A percentile compares a stretch with the other conserved stretches of the same genome.
These are phyloP conservation scores for Rugonectria rugulosa DNA, from an alignment of 2,329 filamentous ascomycete species.

Conservation along the genomic window DNA sequence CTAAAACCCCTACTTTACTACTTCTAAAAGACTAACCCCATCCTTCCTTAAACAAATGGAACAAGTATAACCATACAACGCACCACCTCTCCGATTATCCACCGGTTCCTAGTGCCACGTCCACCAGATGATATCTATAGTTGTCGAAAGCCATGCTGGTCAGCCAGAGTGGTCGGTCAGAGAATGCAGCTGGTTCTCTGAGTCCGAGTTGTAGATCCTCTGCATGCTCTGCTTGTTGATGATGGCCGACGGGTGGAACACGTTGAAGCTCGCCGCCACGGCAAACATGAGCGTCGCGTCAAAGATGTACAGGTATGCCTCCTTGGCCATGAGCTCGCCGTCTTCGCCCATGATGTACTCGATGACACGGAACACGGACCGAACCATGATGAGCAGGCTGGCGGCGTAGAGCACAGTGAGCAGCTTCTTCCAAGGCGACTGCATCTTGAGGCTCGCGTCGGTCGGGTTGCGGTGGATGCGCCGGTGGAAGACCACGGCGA, in stretches of 20 bases:
- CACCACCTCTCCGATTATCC: too few relatives aligned
- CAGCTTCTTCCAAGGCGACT: constrained; percentile 38
- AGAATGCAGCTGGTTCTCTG: not conserved
- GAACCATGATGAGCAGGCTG: constrained; percentile 44
- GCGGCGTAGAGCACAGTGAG: constrained; percentile 24
- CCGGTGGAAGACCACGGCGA: constrained; percentile 52
- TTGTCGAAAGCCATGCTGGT: not conserved
- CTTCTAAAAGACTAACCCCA: too few relatives aligned
- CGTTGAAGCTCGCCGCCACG: constrained; percentile 21
- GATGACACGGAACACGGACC: constrained; percentile 47
- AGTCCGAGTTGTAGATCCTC: not conserved
- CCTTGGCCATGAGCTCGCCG: constrained; percentile 39
- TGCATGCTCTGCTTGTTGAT: not conserved
- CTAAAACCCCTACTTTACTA: too few relatives aligned
- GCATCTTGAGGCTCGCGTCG: not conserved
- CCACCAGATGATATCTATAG: too few relatives aligned
- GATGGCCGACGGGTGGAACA: constrained; percentile 3
- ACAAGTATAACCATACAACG: too few relatives aligned
- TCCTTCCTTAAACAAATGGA: too few relatives aligned
- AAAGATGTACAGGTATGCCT: constrained; percentile 42
- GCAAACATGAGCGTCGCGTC: constrained; percentile 43
- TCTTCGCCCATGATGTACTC: constrained; percentile 46
- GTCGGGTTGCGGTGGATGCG: constrained; percentile 14
- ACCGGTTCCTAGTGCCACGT: too few relatives aligned
- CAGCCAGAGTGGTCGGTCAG: too few relatives aligned